Conservation (phyloP, 177 flowering plant species). For the Vitis hybrid region DNA sequence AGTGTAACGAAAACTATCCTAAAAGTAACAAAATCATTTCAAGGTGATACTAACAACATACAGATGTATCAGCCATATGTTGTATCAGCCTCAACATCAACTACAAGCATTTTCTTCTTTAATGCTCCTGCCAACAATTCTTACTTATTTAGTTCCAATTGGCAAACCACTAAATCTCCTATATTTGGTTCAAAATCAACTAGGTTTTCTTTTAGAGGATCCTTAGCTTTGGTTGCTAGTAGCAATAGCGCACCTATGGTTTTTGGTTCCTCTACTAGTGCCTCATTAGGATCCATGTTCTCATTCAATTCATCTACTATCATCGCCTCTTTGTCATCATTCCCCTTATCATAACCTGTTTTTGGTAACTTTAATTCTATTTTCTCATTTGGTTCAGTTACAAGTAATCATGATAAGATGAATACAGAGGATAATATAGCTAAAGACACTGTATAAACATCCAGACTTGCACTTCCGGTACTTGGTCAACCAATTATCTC, state of each 20-base stretch:
- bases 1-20: conserved; percentile 9
- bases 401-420: conserved; percentile 64
- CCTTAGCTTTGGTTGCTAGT: too few relatives aligned
- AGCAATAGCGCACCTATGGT: too few relatives aligned
- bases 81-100: conserved; percentile 18
- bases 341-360: too few relatives aligned
- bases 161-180: too few relatives aligned
- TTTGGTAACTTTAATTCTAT: conserved; percentile 3
- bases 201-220: too few relatives aligned
- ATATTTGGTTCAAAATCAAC: too few relatives aligned
- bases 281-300: too few relatives aligned
- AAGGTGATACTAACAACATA: conserved; percentile 18
- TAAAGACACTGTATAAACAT: conserved; percentile 69
- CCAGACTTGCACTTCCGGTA: conserved; percentile 5
- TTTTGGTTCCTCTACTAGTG: too few relatives aligned
- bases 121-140: conserved; percentile 24
- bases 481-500: background rate
- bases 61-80: background rate
- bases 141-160: background rate
- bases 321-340: too few relatives aligned
- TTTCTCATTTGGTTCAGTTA: conserved; percentile 37
- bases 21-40: conserved; percentile 28
- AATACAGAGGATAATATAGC: conserved; percentile 91
- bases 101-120: conserved; percentile 29
- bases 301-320: too few relatives aligned